A percentile compares a stretch with the other conserved stretches of the same genome.
Evolutionary conservation across 805 yeast species (phyloP).

Genomic region (Lachancea dasiensis): DNA sequence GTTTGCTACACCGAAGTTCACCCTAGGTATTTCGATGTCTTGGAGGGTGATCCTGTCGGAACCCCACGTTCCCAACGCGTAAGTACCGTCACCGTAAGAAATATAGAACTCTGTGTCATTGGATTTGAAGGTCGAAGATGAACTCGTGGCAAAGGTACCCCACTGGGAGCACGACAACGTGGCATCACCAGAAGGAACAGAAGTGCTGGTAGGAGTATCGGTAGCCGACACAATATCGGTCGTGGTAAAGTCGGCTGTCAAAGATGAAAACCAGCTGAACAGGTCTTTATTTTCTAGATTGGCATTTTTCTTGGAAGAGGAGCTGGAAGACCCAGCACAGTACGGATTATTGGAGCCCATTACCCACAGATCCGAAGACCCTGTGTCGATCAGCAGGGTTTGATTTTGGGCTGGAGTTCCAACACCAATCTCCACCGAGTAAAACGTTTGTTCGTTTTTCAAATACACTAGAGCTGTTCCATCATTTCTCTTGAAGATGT

Average conservation of each 20-base stretch:
- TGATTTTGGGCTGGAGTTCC: slow-evolving; percentile 58
- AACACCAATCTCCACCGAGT: slow-evolving; percentile 40
- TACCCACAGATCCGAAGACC: slow-evolving; percentile 71
- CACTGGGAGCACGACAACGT: slow-evolving; percentile 35
- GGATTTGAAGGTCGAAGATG: slow-evolving; percentile 23
- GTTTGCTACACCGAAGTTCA: slow-evolving; percentile 73
- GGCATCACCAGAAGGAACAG: slow-evolving; percentile 15
- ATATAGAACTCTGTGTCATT: slow-evolving; percentile 38
- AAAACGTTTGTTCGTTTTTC: slow-evolving; percentile 39
- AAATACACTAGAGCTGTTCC: slow-evolving; percentile 33
- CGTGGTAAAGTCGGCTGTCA: slow-evolving; percentile 2
- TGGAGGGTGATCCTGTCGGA: slow-evolving; percentile 54
- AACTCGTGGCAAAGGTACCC: slow-evolving; percentile 31
- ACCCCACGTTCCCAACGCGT: slow-evolving; percentile 40
- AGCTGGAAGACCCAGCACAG: slow-evolving; percentile 25
- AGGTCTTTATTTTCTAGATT: neutral
- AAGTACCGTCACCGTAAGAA: slow-evolving; percentile 47
- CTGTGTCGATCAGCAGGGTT: slow-evolving; percentile 62
- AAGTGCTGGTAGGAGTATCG: neutral
- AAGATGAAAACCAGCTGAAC: neutral
- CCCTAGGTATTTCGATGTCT: slow-evolving; percentile 39
- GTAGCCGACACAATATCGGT: slow-evolving; percentile 1
- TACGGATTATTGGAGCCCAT: slow-evolving; percentile 43
- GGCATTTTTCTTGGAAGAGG: neutral
- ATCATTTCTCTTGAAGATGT: slow-evolving; percentile 23